Conservation (phyloP, 2,329 filamentous ascomycete genomes). For the Daldinia sp. region DNA sequence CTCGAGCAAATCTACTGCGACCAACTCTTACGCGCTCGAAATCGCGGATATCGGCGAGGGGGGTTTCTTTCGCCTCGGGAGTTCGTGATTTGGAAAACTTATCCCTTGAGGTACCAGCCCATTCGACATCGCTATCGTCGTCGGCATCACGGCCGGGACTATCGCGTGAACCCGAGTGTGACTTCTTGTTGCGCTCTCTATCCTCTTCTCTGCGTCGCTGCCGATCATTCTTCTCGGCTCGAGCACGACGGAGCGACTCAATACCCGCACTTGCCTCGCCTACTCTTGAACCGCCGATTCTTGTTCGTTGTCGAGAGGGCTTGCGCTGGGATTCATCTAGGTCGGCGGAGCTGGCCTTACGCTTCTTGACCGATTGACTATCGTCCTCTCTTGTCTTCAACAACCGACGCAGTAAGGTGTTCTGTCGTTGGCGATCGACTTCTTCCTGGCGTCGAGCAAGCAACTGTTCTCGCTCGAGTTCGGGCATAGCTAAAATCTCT, state of each 20-base stretch:
- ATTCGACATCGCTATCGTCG: conserved; percentile 82
- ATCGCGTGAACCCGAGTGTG: conserved; percentile 51
- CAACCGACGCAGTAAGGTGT: conserved; percentile 80
- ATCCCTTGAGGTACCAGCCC: conserved; percentile 64
- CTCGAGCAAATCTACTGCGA: conserved; percentile 84
- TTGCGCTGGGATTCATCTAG: conserved; percentile 81
- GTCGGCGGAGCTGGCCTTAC: conserved; percentile 81
- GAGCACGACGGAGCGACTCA: conserved; percentile 70
- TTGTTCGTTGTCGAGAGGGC: conserved; percentile 75
- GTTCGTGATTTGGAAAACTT: conserved; percentile 58
- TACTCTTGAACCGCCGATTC: conserved; percentile 69
- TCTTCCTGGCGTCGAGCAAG: conserved; percentile 87
- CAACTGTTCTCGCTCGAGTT: conserved; percentile 90
- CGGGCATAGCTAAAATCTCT: conserved; percentile 83
- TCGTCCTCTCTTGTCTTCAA: conserved; percentile 72
- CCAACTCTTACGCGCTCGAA: conserved; percentile 85
- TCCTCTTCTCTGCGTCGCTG: conserved; percentile 70
- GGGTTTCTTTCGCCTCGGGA: conserved; percentile 69
- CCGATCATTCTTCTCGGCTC: conserved; percentile 71
- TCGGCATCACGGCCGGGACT: conserved; percentile 65
- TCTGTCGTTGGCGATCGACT: conserved; percentile 82
- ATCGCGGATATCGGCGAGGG: conserved; percentile 78
- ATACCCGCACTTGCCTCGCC: conserved; percentile 77
- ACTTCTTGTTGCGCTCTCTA: conserved; percentile 62
- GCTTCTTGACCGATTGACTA: conserved; percentile 70